Conservation (phyloP, 2,329 filamentous ascomycete genomes). For the Talaromyces rugulosus region DNA sequence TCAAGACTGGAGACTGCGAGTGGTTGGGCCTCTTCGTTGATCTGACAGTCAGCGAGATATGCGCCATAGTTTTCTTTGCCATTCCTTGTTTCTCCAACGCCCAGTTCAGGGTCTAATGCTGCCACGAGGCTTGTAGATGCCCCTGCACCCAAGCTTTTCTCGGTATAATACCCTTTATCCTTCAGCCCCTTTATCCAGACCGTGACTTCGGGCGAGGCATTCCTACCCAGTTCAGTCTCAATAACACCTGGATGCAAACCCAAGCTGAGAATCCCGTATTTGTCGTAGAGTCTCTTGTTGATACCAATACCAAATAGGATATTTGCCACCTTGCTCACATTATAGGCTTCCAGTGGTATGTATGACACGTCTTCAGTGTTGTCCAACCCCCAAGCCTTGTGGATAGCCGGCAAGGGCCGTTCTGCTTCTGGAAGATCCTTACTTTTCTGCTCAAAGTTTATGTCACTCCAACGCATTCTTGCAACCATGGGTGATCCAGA, state of each 20-base stretch:
- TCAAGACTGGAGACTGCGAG: conserved; percentile 23
- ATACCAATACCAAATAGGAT: conserved; percentile 41
- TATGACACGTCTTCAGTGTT: conserved; percentile 6
- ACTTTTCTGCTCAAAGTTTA: conserved; percentile 25
- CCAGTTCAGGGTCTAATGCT: conserved; percentile 40
- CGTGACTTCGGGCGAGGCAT: conserved; percentile 15
- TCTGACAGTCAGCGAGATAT: conserved; percentile 41
- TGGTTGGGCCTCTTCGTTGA: conserved; percentile 26
- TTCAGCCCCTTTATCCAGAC: conserved; percentile 22
- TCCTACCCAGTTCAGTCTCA: conserved; percentile 1
- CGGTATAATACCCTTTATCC: conserved; percentile 10
- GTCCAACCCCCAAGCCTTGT: background rate
- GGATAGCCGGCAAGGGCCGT: conserved; percentile 24
- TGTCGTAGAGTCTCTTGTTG: conserved; percentile 17
- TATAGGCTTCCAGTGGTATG: conserved; percentile 14
- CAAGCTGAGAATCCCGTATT: conserved; percentile 19
- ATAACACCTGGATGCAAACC: conserved; percentile 26
- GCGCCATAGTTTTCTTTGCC: conserved; percentile 27
- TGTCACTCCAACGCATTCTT: conserved; percentile 30
- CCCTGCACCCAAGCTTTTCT: conserved; percentile 40
- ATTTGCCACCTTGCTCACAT: conserved; percentile 42
- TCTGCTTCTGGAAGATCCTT: conserved; percentile 16
- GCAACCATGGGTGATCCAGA: conserved; percentile 21
- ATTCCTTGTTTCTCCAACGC: conserved; percentile 12
- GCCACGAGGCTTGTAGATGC: conserved; percentile 41